These are phyloP conservation scores for Litchi chinensis DNA, from an alignment of 345 rosid genomes.

Conservation along the genomic window DNA sequence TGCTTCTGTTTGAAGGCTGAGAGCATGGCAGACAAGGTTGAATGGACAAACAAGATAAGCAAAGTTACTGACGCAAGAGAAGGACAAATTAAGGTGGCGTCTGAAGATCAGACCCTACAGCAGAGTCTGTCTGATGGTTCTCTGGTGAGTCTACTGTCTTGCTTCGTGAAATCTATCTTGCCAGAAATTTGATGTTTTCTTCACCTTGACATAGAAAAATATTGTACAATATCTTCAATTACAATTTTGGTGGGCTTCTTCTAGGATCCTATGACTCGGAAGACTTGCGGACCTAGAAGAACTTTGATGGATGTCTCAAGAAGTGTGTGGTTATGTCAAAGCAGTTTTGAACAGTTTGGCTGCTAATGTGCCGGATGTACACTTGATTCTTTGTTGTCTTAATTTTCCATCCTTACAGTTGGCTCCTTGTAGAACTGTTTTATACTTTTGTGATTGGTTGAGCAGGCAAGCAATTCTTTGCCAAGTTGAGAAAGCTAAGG, in stretches of 20 bases:
- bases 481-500: slow-evolving; percentile 97
- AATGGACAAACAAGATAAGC: slow-evolving; percentile 80
- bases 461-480: slow-evolving; percentile 90
- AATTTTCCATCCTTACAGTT: slow-evolving; percentile 16
- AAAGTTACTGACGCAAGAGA: slow-evolving; percentile 67
- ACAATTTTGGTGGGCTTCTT: not conserved
- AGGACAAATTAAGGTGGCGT: slow-evolving; percentile 53
- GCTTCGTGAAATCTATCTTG: not conserved
- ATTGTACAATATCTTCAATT: not conserved
- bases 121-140: slow-evolving; percentile 71
- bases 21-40: slow-evolving; percentile 76
- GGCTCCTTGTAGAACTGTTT: not conserved
- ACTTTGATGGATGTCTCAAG: slow-evolving; percentile 11
- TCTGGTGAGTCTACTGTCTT: slow-evolving; percentile 58
- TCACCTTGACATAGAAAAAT: not conserved
- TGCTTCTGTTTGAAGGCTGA: slow-evolving; percentile 87
- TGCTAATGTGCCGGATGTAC: too few species aligned
- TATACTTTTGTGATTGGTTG: slow-evolving; percentile 24
- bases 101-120: slow-evolving; percentile 34
- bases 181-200: not conserved
- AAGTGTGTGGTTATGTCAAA: too few species aligned
- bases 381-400: too few species aligned
- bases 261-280: slow-evolving; percentile 82
- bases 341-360: too few species aligned
- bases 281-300: slow-evolving; percentile 93